A percentile compares a stretch with the other conserved stretches of the same genome.
Conservation (phyloP, 1,284 basidiomycete species). For the Fomitiporia mediterranea region DNA sequence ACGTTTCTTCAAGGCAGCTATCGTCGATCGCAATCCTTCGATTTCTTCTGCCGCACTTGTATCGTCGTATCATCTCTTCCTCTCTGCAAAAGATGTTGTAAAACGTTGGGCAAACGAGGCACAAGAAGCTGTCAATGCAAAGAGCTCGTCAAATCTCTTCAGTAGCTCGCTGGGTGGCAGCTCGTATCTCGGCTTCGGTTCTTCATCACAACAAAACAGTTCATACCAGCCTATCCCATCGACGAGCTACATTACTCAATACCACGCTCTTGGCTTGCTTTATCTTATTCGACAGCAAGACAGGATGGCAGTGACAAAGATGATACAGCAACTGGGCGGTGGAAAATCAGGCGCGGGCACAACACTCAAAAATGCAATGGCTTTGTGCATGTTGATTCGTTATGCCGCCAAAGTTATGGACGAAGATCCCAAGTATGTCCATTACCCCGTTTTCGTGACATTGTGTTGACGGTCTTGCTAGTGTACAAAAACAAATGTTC, state of each 20-base stretch:
- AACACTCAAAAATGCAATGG: constrained; percentile 92
- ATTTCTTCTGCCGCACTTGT: constrained; percentile 96
- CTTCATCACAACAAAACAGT: constrained; percentile 42
- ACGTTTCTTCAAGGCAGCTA: constrained; percentile 98
- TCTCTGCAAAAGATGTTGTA: constrained; percentile 89
- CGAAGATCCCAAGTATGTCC: constrained; percentile 90
- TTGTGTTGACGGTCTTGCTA: constrained; percentile 30
- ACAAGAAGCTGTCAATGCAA: constrained; percentile 93
- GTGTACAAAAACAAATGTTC: constrained; percentile 87
- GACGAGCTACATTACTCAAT: constrained; percentile 92
- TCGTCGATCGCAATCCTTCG: constrained; percentile 94
- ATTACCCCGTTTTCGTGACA: constrained; percentile 11
- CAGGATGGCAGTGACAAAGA: constrained; percentile 98
- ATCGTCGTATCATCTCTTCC: constrained; percentile 96
- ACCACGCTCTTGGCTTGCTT: constrained; percentile 92
- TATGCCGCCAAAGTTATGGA: constrained; percentile 98
- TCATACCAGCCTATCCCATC: constrained; percentile 80
- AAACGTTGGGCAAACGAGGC: constrained; percentile 99
- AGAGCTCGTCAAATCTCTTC: constrained; percentile 72
- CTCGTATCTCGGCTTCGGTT: constrained; percentile 66
- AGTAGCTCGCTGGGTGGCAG: constrained; percentile 47
- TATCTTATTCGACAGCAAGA: constrained; percentile 97
- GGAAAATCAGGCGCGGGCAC: constrained; percentile 80
- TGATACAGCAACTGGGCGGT: constrained; percentile 96
- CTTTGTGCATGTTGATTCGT: constrained; percentile 98